phyloP scores from a whole-genome alignment of 1,284 basidiomycete species.

The Hypsizygus ulmarius region DNA sequence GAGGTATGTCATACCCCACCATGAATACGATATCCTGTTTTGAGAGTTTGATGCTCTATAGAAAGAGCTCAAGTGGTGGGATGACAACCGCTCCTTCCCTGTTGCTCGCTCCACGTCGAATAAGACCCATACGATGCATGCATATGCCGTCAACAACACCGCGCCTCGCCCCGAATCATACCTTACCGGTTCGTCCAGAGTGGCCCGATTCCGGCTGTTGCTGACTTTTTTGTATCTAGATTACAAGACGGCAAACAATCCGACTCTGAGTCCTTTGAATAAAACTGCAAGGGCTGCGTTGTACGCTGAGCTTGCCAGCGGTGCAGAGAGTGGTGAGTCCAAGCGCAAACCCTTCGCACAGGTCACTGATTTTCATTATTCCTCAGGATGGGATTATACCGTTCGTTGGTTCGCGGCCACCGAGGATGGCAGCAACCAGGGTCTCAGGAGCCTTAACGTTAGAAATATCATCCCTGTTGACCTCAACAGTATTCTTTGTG shows the following conservation, averaged over 20 bases:
- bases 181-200: conserved; percentile 41
- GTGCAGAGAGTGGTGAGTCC: conserved; percentile 72
- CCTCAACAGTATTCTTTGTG: conserved; percentile 84
- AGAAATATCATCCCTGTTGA: conserved; percentile 71
- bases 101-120: conserved; percentile 76
- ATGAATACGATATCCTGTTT: background rate
- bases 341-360: background rate
- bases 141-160: conserved; percentile 76
- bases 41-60: conserved; percentile 25
- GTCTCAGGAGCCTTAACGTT: conserved; percentile 72
- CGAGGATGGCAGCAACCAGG: conserved; percentile 46
- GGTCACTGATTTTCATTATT: background rate
- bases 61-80: conserved; percentile 85
- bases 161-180: conserved; percentile 91
- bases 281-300: conserved; percentile 60
- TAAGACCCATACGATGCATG: conserved; percentile 63
- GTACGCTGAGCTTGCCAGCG: conserved; percentile 88
- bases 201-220: background rate
- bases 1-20: conserved; percentile 33
- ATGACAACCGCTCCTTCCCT: conserved; percentile 67
- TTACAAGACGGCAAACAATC: conserved; percentile 72
- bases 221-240: conserved; percentile 41
- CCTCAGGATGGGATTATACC: conserved; percentile 45
- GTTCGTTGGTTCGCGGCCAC: conserved; percentile 46
- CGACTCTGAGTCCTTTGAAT: conserved; percentile 59